Conservation (phyloP, 73 alveolate species). For the Stentor roeselii region DNA sequence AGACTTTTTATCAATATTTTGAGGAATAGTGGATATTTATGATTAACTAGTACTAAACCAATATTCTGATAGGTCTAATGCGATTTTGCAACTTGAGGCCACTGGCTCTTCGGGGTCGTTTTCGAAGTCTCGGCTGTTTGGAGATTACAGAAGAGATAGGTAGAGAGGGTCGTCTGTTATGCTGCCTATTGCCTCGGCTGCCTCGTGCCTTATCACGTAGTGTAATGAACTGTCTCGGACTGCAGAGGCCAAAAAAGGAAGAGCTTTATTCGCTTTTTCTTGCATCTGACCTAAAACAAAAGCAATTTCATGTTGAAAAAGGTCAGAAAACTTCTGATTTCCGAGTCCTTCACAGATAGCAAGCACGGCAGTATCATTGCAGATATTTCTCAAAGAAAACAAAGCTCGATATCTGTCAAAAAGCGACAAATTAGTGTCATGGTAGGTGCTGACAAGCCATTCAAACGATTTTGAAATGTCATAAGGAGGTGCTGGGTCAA, state of each 20-base stretch:
- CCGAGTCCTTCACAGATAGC: conserved; percentile 49
- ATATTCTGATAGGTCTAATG: conserved; percentile 15
- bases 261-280: conserved; percentile 29
- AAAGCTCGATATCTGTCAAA: conserved; percentile 63
- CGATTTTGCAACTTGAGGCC: conserved; percentile 12
- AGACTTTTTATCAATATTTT: no score
- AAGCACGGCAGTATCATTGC: conserved; percentile 49
- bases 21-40: no score
- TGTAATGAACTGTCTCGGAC: neutral
- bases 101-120: conserved; percentile 21
- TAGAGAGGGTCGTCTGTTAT: neutral
- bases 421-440: conserved; percentile 39
- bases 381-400: conserved; percentile 59
- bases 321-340: conserved; percentile 40
- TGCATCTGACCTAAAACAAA: conserved; percentile 66
- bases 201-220: conserved; percentile 20
- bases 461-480: neutral
- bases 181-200: conserved; percentile 27
- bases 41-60: conserved; percentile 16
- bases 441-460: conserved; percentile 27
- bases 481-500: conserved; percentile 28
- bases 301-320: conserved; percentile 68
- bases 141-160: neutral
- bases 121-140: neutral
- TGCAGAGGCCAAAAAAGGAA: conserved; percentile 38